Conservation (phyloP, 352 stramenopile species). For the Globisporangium recalcitrans region DNA sequence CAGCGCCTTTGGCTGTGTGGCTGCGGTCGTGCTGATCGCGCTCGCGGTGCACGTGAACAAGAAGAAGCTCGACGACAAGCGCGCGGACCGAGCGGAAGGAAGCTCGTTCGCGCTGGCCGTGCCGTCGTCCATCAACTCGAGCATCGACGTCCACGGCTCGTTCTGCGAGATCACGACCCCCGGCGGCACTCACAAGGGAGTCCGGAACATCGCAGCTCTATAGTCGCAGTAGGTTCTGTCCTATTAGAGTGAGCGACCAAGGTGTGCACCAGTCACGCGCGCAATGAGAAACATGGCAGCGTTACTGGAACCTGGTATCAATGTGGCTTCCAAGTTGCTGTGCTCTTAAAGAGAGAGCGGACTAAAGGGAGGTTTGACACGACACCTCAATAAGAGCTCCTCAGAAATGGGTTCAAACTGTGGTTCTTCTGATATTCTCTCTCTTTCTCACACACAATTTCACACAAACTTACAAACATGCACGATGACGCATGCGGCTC, state of each 20-base stretch:
- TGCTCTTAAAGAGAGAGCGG: too few species aligned
- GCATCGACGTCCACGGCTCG: constrained; percentile 14
- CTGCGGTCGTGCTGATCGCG: constrained; percentile 20
- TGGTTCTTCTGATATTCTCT: neutral
- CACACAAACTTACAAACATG: too few species aligned
- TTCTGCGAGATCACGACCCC: constrained; percentile 26
- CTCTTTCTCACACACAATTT: too few species aligned
- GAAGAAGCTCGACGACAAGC: constrained; percentile 20
- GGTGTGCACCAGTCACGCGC: too few species aligned
- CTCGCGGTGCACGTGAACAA: constrained; percentile 27
- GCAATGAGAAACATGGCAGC: too few species aligned
- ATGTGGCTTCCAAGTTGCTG: too few species aligned
- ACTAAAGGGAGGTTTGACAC: too few species aligned
- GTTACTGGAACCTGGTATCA: too few species aligned
- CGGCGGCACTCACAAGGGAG: neutral
- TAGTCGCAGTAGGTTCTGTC: neutral
- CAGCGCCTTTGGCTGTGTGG: constrained; percentile 19
- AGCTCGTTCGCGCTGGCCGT: constrained; percentile 6
- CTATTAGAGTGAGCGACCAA: too few species aligned
- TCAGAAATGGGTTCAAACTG: neutral
- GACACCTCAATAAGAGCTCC: neutral
- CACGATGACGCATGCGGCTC: neutral
- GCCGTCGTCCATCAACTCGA: neutral
- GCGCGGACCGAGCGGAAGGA: constrained; percentile 17
- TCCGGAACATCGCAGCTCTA: neutral